Evolutionary conservation across 2,329 filamentous ascomycete genomes (phyloP), one percentile per base, ranked within the genome.

Genomic region (Paecilomyces niveus): DNA sequence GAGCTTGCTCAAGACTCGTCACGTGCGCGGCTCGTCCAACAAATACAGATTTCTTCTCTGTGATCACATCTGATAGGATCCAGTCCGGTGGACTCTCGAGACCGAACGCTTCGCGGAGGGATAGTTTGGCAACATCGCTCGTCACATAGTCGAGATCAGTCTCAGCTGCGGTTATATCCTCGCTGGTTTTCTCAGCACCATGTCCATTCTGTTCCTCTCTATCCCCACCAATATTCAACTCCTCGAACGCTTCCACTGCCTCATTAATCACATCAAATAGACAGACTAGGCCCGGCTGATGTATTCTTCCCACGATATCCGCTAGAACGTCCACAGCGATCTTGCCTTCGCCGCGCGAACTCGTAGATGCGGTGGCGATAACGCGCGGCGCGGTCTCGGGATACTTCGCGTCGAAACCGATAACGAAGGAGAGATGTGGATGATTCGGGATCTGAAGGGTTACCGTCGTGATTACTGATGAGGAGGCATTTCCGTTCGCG

Each of bases 191-290:
- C 24, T 68, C 68, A 57, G 76, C 74, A 2, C 39, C 55, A 2
- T 57, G n/a, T 26, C 45, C 10, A 35, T 60, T 22, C 50, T 59
- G 29, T 32, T 53, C 31, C n/a, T 56, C 57, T 49, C 54, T 54
- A 6, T 54, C 50, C 13, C 65, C 66, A 6, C 70, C 67, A 72
- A 71, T 78, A 58, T 77, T 80, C 63, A 89, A 77, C 68, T 89
- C 88, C 67, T 76, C 74, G 5, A 83, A 72, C 2, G 74, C 68
- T 60, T 79, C 79, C 32, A 72, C 72, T 0, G 76, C 77, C 64
- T 83, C 83, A 64, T 96, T 92, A 39, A 97, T 82, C n/a, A 95
- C 82, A 70, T 97, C 93, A 67, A 92, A 99, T 2, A 99, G 78
- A 68, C 92, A 97, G 22, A 96, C 91, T 56, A 85, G 82, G 0